Base-by-base conservation (phyloP, 192 early-diverging fungal genomes). In the Podila minutissima region DNA sequence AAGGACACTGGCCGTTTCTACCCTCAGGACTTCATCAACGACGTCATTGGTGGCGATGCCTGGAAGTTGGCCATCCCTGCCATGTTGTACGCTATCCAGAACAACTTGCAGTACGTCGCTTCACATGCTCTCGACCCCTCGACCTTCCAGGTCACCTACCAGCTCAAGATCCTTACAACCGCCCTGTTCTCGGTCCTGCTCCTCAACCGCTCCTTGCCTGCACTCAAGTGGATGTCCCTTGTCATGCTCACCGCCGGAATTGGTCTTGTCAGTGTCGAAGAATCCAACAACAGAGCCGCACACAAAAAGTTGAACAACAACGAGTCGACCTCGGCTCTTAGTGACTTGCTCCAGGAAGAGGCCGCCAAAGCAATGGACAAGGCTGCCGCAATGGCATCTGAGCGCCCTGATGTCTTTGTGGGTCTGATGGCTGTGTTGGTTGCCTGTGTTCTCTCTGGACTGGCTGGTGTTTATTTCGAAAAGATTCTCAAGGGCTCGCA, bases 381-480 rank as follows among this genome's bases (percentile, higher is more conserved):
- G 10, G 53, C 55, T 58, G 78, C 57, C 19, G 66, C 46, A 31
- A 46, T 64, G 1, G 66, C 72, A 0, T 79, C 69, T 62, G 83
- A 83, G n/a, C 77, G 69, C 22, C 72, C 82, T 58, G 79, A 90
- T 32, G 84, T 85, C 31, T 73, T 96, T 26, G 37, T 94, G 32
- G 97, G 97, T 1, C 82, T 99, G n/a, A 41, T 92, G 12, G 86
- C 94, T 1, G 96, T 99, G 0, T 65, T 89, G 33, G 76, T 91
- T 7, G 97, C 98, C 3, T 97, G 98, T 82, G 66, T 97, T 22
- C 74, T 98, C 20, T 98, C 96, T 19, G 98, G 98, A 24, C 83
- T 98, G 26, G 97, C 98, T 5, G 98, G 98, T 53, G 98, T 99
- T 6, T 99, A 97, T 83, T 99, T 99, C 89, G 98, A 99, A 87